These are phyloP conservation scores for Ploettnerulaceae sp. DNA, from an alignment of 2,329 filamentous ascomycete species.

Conservation along the genomic window DNA sequence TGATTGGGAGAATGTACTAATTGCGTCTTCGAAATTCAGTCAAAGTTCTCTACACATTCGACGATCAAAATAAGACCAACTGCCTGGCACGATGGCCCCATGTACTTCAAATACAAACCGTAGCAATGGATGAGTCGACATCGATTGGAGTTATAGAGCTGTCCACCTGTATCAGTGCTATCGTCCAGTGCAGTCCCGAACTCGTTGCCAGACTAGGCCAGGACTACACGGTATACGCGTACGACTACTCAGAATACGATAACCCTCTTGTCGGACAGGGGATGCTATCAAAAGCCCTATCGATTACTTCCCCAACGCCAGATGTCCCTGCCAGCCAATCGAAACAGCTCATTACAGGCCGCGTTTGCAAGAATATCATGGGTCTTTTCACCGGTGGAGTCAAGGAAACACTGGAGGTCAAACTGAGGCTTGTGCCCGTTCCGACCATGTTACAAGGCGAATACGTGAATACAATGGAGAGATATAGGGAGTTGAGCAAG, in stretches of 20 bases:
- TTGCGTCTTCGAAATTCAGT: conserved; percentile 48
- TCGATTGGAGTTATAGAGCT: conserved; percentile 86
- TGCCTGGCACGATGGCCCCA: conserved; percentile 84
- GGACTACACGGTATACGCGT: conserved; percentile 94
- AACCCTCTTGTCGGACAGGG: conserved; percentile 92
- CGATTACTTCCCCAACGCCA: conserved; percentile 48
- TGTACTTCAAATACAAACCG: conserved; percentile 71
- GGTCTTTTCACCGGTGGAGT: conserved; percentile 78
- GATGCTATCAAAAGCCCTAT: conserved; percentile 81
- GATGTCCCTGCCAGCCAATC: conserved; percentile 54
- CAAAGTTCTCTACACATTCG: conserved; percentile 96
- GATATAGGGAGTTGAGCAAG: conserved; percentile 53
- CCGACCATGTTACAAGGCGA: conserved; percentile 52
- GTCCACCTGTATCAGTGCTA: conserved; percentile 78
- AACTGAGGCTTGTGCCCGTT: conserved; percentile 77
- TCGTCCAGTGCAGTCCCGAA: conserved; percentile 77
- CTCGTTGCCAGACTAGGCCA: conserved; percentile 64
- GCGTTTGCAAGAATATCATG: conserved; percentile 80
- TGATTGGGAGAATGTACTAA: conserved; percentile 18
- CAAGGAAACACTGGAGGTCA: conserved; percentile 89
- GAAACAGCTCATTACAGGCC: conserved; percentile 74
- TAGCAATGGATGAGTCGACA: conserved; percentile 72
- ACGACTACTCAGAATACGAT: conserved; percentile 94
- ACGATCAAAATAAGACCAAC: conserved; percentile 80
- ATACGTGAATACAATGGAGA: conserved; percentile 56